Evolutionary conservation across 352 stramenopile species (phyloP).

Genomic region (Pythium chondricola): DNA sequence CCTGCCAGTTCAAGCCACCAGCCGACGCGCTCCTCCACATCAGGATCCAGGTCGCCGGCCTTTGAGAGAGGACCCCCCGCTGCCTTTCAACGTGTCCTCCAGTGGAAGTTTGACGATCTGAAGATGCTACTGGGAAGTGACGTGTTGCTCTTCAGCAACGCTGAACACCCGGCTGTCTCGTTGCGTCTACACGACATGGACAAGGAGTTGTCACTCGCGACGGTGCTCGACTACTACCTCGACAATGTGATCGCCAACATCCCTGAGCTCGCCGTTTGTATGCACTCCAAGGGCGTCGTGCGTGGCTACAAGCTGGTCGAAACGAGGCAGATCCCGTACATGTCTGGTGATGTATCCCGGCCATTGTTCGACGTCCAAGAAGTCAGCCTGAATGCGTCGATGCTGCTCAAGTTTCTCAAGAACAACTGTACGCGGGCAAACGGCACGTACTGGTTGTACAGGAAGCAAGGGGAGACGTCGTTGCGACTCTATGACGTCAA

Average conservation of each 20-base stretch:
- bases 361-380: slow-evolving; percentile 82
- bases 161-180: slow-evolving; percentile 76
- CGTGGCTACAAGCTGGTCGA: slow-evolving; percentile 83
- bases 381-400: slow-evolving; percentile 81
- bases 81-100: slow-evolving; percentile 68
- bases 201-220: slow-evolving; percentile 75
- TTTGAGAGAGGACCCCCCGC: slow-evolving; percentile 21
- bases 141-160: slow-evolving; percentile 78
- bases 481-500: slow-evolving; percentile 80
- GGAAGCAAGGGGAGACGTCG: slow-evolving; percentile 72
- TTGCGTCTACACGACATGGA: slow-evolving; percentile 84
- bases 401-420: slow-evolving; percentile 83
- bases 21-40: slow-evolving; percentile 4
- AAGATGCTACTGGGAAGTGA: slow-evolving; percentile 86
- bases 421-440: slow-evolving; percentile 80
- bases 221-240: slow-evolving; percentile 81
- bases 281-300: slow-evolving; percentile 82
- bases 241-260: slow-evolving; percentile 88
- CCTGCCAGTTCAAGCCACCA: neutral
- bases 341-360: slow-evolving; percentile 40
- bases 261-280: slow-evolving; percentile 78
- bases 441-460: slow-evolving; percentile 80
- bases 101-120: slow-evolving; percentile 84
- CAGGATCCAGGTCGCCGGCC: neutral
- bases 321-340: slow-evolving; percentile 77